A percentile compares a stretch with the other conserved stretches of the same genome.
These are phyloP conservation scores for Fragilaria radians DNA, from an alignment of 108 stramenopile genomes.

Conservation along the genomic window DNA sequence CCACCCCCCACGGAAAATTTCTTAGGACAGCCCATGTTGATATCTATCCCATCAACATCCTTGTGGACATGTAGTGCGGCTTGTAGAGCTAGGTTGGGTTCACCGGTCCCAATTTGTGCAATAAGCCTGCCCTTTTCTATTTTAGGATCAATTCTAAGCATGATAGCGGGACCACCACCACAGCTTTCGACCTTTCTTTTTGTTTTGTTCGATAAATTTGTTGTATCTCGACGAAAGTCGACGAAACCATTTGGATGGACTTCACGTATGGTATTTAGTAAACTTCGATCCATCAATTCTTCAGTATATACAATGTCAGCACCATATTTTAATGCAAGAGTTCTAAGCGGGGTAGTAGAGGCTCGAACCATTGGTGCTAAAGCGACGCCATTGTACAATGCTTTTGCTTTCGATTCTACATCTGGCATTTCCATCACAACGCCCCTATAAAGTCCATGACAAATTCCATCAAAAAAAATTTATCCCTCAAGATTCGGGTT, in stretches of 20 bases:
- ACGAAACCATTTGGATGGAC: slow-evolving; percentile 70
- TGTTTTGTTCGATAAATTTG: slow-evolving; percentile 41
- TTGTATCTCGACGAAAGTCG: slow-evolving; percentile 69
- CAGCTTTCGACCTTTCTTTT: slow-evolving; percentile 35
- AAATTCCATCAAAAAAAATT: not conserved
- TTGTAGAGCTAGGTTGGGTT: slow-evolving; percentile 64
- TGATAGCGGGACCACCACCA: slow-evolving; percentile 39
- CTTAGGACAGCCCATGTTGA: slow-evolving; percentile 99
- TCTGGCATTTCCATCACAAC: not conserved
- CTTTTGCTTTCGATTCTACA: slow-evolving; percentile 20
- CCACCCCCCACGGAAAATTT: slow-evolving; percentile 89
- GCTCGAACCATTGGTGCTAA: slow-evolving; percentile 93
- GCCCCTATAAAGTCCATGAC: not conserved
- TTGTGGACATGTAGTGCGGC: slow-evolving; percentile 72
- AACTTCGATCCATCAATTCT: slow-evolving; percentile 89
- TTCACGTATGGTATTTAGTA: slow-evolving; percentile 52
- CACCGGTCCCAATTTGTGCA: slow-evolving; percentile 92
- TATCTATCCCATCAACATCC: slow-evolving; percentile 88
- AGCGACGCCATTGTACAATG: slow-evolving; percentile 31
- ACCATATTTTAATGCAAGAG: slow-evolving; percentile 82
- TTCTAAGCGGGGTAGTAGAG: slow-evolving; percentile 86
- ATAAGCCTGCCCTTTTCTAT: slow-evolving; percentile 72
- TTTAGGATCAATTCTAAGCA: slow-evolving; percentile 64
- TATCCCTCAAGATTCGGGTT: not conserved
- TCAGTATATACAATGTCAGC: slow-evolving; percentile 90